These are phyloP conservation scores for Lagerstroemia fauriei DNA, from an alignment of 441 rosid genomes.

Conservation along the genomic window DNA sequence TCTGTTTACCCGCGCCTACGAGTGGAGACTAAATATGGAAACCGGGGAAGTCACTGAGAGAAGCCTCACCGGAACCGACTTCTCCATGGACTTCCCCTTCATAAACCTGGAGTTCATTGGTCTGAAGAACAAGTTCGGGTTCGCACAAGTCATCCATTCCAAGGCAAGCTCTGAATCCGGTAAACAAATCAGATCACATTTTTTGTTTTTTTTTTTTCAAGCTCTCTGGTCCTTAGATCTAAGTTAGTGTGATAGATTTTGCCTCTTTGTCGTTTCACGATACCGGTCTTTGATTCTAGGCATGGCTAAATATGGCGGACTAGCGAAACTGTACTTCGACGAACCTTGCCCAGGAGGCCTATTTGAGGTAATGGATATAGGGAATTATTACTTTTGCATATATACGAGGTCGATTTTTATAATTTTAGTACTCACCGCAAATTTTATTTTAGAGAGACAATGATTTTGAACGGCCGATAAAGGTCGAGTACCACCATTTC, in stretches of 20 bases:
- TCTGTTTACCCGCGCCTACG: conserved; percentile 8
- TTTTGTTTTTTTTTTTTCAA: not conserved
- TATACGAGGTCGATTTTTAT: not conserved
- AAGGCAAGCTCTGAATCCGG: conserved; percentile 10
- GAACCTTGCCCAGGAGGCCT: not conserved
- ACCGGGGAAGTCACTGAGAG: conserved; percentile 17
- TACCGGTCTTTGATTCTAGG: not conserved
- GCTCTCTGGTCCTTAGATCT: too few species aligned
- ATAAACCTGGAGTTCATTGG: conserved; percentile 12
- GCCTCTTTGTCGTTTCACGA: not conserved
- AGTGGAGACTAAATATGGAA: conserved; percentile 20
- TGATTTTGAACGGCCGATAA: not conserved
- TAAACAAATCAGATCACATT: not conserved
- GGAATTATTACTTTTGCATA: not conserved
- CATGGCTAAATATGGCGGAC: conserved; percentile 22
- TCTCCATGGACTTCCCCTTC: conserved; percentile 26
- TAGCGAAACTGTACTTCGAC: conserved; percentile 16
- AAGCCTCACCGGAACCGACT: not conserved
- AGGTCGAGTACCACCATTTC: conserved; percentile 15
- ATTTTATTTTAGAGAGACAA: not conserved
- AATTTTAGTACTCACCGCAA: not conserved
- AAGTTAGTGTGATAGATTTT: not conserved
- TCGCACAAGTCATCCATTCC: conserved; percentile 6
- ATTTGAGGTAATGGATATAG: not conserved
- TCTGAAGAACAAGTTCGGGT: conserved; percentile 17